Conservation (phyloP, 2,329 filamentous ascomycete species). For the Colletotrichum echinochloae region DNA sequence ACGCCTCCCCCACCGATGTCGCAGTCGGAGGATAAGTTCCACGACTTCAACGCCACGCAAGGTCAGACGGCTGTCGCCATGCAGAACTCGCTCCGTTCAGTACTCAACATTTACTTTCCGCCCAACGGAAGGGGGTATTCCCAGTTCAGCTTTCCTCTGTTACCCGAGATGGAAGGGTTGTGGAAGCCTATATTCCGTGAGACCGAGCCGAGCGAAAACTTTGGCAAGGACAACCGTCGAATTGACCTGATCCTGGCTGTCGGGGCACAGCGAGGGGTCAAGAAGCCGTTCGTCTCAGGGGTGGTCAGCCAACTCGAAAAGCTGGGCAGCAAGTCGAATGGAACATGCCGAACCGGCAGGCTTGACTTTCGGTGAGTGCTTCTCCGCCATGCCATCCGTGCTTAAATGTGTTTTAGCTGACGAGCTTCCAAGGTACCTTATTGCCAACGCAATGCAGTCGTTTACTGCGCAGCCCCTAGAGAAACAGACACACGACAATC, state of each 20-base stretch:
- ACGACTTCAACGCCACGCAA: constrained; percentile 56
- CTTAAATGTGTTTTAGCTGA: too few species aligned
- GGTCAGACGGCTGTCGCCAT: constrained; percentile 63
- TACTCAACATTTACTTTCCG: constrained; percentile 65
- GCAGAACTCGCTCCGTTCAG: constrained; percentile 68
- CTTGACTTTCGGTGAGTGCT: constrained; percentile 67
- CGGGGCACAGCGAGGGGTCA: constrained; percentile 67
- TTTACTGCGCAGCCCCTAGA: constrained; percentile 64
- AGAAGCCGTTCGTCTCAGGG: constrained; percentile 60
- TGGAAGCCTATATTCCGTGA: constrained; percentile 66
- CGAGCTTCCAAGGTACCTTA: constrained; percentile 62
- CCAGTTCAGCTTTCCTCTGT: constrained; percentile 60
- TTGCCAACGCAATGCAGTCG: constrained; percentile 70
- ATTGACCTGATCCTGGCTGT: constrained; percentile 71
- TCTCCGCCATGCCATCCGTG: not conserved
- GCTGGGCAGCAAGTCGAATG: constrained; percentile 63
- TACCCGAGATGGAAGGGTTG: constrained; percentile 62
- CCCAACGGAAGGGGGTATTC: constrained; percentile 59
- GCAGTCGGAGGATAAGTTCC: constrained; percentile 54
- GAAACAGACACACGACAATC: constrained; percentile 64
- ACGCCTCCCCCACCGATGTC: constrained; percentile 54
- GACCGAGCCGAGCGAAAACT: constrained; percentile 45
- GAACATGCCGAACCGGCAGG: constrained; percentile 64
- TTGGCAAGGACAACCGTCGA: constrained; percentile 49
- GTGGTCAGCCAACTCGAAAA: constrained; percentile 66